Percentiles rank a stretch among this genome's conserved stretches.
phyloP scores from a whole-genome alignment of 345 rosid species.

The Moricandia moricandioides region DNA sequence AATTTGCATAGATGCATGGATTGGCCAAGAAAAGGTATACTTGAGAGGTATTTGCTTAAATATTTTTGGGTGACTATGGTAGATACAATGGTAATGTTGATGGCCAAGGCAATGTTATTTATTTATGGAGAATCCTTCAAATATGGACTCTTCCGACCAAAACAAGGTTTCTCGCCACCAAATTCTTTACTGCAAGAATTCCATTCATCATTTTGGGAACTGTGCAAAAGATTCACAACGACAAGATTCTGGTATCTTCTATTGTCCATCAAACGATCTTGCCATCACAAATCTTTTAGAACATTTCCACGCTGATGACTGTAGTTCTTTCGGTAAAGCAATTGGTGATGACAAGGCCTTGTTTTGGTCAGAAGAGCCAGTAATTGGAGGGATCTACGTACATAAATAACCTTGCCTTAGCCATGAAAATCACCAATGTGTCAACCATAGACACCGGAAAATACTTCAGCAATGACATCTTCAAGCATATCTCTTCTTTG shows the following conservation, averaged over 20 bases:
- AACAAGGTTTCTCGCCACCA: too few relatives aligned
- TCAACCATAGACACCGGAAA: conserved; percentile 39
- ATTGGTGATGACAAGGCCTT: not conserved
- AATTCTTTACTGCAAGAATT: too few relatives aligned
- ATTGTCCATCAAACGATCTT: conserved; percentile 37
- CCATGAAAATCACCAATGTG: conserved; percentile 35
- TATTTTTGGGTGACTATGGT: too few relatives aligned
- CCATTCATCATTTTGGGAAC: too few relatives aligned
- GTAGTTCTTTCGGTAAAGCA: not conserved
- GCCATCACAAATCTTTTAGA: not conserved
- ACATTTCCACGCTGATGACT: not conserved
- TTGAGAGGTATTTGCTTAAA: too few relatives aligned
- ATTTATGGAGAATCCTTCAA: too few relatives aligned
- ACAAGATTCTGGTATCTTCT: conserved; percentile 37
- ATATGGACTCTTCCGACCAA: too few relatives aligned
- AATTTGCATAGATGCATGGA: not conserved
- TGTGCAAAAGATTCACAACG: too few relatives aligned
- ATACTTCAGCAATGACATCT: conserved; percentile 39
- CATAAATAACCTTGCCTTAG: conserved; percentile 30
- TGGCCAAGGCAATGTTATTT: too few relatives aligned
- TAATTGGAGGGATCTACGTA: conserved; percentile 47
- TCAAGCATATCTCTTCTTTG: conserved; percentile 38
- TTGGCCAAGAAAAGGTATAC: not conserved
- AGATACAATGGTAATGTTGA: too few relatives aligned
- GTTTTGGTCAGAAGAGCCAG: not conserved